Evolutionary conservation across 257 asterid genomes (phyloP), one percentile per base, ranked within the genome.

Genomic region (Nicotiana obtusifolia): DNA sequence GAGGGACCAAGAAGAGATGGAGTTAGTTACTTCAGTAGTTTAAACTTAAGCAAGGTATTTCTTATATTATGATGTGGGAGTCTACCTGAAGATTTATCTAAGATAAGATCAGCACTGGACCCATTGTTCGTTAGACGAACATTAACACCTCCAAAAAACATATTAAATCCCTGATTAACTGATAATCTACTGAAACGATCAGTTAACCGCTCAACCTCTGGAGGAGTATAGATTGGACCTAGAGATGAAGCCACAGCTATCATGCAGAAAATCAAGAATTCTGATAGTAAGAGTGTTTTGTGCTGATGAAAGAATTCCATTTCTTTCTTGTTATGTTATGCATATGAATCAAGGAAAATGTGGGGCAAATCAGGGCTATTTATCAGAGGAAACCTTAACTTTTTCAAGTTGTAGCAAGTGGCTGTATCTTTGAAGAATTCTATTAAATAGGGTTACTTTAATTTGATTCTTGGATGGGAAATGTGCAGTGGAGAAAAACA

Each of bases 391-490:
- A 35, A 31, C 68, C 10, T 44, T 33, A 20, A 35, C 44, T 75
- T 81, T 83, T 93, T 89, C 84, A 86, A 89, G 95, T 89, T 92
- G 94, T 89, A 81, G 90, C 94, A 89, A 93, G 97, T 93, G 91
- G 91, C 82, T 84, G 82, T 78, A 81, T 78, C 86, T 75, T 49
- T 62, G 41, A 68, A 19, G 13, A 59, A 59, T 59, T 26, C 28
- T 26, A 9, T 59, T 59, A 59, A 59, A 59, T 2, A 59, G 28
- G 64, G 30, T 20, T 28, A 59, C 22, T 7, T 37, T 37, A 37
- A 26, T 59, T 57, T 59, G 24, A n/a, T 59, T 59, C 14, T 59
- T 59, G 28, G 64, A 59, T n/a, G 64, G 30, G 64, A 59, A 59
- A 59, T 59, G 64, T 59, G 28, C 64, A 59, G 10, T n/a, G 14